phyloP scores from a whole-genome alignment of 2,329 filamentous ascomycete species.

The Colletotrichum nymphaeae region DNA sequence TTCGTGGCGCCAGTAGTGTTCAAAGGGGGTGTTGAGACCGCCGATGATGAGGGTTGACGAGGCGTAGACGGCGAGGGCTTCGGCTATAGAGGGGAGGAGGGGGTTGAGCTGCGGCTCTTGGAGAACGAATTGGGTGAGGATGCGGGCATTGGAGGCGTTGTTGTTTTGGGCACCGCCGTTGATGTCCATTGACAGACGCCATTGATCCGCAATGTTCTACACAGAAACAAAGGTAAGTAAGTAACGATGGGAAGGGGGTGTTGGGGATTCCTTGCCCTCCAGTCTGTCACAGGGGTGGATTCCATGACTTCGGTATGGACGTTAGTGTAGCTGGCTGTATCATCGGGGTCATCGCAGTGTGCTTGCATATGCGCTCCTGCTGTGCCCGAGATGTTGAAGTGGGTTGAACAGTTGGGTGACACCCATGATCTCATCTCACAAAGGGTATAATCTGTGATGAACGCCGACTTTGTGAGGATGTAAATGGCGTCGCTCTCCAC shows the following conservation, averaged over 20 bases:
- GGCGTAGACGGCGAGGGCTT: constrained; percentile 78
- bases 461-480: constrained; percentile 65
- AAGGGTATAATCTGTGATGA: constrained; percentile 67
- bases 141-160: constrained; percentile 69
- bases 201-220: constrained; percentile 62
- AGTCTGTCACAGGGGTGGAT: constrained; percentile 56
- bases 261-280: constrained; percentile 50
- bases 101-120: constrained; percentile 54
- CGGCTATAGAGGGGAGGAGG: constrained; percentile 74
- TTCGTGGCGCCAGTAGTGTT: constrained; percentile 64
- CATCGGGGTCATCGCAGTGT: constrained; percentile 67
- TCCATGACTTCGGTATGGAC: constrained; percentile 48
- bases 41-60: constrained; percentile 74
- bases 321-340: constrained; percentile 66
- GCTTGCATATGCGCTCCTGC: constrained; percentile 69
- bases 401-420: constrained; percentile 75
- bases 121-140: constrained; percentile 67
- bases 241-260: neutral
- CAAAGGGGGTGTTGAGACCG: constrained; percentile 69
- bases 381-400: constrained; percentile 65
- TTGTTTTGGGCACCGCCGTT: constrained; percentile 65
- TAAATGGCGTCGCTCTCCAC: constrained; percentile 68
- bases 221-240: neutral
- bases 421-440: constrained; percentile 75
- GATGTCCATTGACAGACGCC: constrained; percentile 66